Base-by-base conservation (phyloP, 768 basidiomycete genomes). In the Nidularia pulvinata region DNA sequence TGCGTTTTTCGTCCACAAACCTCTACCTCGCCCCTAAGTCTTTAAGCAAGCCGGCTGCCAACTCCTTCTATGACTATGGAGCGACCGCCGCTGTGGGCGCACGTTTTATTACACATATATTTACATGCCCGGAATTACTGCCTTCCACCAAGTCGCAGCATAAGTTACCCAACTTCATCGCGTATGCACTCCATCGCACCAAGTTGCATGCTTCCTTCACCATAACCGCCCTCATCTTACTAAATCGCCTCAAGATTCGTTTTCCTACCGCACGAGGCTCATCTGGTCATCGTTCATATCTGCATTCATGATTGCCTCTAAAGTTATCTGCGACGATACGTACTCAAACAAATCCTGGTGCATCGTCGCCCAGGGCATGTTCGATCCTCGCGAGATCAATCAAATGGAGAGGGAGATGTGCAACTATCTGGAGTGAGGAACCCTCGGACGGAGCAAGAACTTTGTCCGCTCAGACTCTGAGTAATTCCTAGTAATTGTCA, bases 391-490 rank as follows among this genome's bases (percentile, higher is more conserved):
- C 45, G 94, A 95, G 78, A 88, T 97, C 64, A 97, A 97, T 69
- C 93, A 95, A 77, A 95, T 95, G 93, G 94, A 95, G 74, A 76
- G 93, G 22, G 93, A 95, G 71, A 94, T 97, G 88, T 93, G 81
- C 62, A 77, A 83, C 13, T 98, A 98, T 64, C 75, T 99, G 44
- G 95, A 96, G 66, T 98, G 94, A 19, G 19, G 19, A 19, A 19
- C 19, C 19, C 19, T 19, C 19, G 19, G 19, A 19, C 19, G 1
- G 19, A 19, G 19, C 19, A 19, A 19, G 19, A 1, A 19, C 19
- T 19, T 19, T 19, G 19, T 19, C 19, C 1, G 19, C 19, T 19
- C 19, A 19, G 19, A 19, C 19, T 19, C 19, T 19, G 19, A 19
- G 19, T 19, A 19, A 19, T 19, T 19, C 19, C 19, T 19, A 19